A percentile compares a stretch with the other conserved stretches of the same genome.
Conservation (phyloP, 139 green algal genomes). For the Haematococcus lacustris region DNA sequence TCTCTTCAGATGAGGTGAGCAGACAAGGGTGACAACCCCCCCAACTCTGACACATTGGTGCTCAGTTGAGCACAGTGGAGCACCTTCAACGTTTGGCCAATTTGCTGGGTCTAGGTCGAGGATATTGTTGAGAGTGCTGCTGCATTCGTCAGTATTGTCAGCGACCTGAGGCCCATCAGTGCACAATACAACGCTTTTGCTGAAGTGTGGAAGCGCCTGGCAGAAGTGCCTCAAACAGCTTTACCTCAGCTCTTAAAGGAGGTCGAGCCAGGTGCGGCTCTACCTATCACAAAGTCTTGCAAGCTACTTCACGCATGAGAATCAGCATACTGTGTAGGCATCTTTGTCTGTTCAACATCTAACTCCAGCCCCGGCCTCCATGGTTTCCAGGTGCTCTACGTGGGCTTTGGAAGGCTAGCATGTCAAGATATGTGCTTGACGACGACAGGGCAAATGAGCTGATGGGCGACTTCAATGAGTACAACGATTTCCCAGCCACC, state of each 20-base stretch:
- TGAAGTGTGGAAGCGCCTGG: conserved; percentile 15
- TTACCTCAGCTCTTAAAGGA: conserved; percentile 17
- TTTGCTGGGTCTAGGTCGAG: conserved; percentile 24
- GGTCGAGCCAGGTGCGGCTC: conserved; percentile 24
- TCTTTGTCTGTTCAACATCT: too few species aligned
- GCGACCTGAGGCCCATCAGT: conserved; percentile 29
- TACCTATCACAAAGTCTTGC: neutral
- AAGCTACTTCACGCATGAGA: too few species aligned
- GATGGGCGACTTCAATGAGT: conserved; percentile 23
- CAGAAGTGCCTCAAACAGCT: conserved; percentile 2
- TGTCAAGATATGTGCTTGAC: conserved; percentile 28
- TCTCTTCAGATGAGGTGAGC: neutral
- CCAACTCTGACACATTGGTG: neutral
- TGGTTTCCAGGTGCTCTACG: conserved; percentile 16
- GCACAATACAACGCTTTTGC: conserved; percentile 25
- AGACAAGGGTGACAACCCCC: too few species aligned
- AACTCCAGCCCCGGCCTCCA: too few species aligned
- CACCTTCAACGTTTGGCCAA: neutral
- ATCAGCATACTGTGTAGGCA: too few species aligned
- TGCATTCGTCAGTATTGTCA: conserved; percentile 34
- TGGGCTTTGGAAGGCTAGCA: conserved; percentile 27
- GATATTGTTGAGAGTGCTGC: conserved; percentile 30
- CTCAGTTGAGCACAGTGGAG: neutral
- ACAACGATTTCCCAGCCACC: conserved; percentile 28
- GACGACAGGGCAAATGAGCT: conserved; percentile 21